These are phyloP conservation scores for Triticum timopheevii DNA, from an alignment of 176 grass and related monocot species.

Conservation along the genomic window DNA sequence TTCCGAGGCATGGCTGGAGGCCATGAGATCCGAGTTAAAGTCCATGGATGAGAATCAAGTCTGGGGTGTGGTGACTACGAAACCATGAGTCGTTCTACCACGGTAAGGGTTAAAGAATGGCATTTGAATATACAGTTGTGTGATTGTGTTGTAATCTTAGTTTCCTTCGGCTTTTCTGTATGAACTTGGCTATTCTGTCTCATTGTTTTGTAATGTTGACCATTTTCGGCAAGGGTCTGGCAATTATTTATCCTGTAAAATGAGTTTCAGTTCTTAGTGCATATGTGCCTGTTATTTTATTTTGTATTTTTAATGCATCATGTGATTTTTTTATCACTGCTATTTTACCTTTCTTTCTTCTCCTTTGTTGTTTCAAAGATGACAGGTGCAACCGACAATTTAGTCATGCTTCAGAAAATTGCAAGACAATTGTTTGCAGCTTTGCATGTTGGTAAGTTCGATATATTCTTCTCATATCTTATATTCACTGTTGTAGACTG, in stretches of 20 bases:
- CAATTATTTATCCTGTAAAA: conserved; percentile 23
- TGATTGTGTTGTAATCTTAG: neutral
- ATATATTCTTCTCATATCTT: conserved; percentile 9
- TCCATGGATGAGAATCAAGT: no score
- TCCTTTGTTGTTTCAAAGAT: conserved; percentile 51
- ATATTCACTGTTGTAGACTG: neutral
- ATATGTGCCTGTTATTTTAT: neutral
- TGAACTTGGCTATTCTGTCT: conserved; percentile 9
- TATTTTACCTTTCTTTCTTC: conserved; percentile 19
- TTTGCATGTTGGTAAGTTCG: conserved; percentile 66
- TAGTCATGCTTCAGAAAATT: conserved; percentile 61
- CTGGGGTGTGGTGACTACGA: conserved; percentile 93
- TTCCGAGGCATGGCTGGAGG: no score
- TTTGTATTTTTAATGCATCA: neutral
- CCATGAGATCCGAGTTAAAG: no score
- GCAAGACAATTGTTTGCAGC: conserved; percentile 75
- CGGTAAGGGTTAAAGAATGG: conserved; percentile 46
- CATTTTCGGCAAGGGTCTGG: neutral
- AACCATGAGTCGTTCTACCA: conserved; percentile 78
- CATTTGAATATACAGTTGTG: neutral
- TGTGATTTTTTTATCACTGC: neutral
- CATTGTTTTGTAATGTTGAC: neutral
- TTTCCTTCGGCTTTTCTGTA: neutral
- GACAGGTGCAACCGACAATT: conserved; percentile 75
- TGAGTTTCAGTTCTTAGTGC: neutral